Evolutionary conservation across 2,329 filamentous ascomycete genomes (phyloP).

Genomic region (Microcera coccophila): DNA sequence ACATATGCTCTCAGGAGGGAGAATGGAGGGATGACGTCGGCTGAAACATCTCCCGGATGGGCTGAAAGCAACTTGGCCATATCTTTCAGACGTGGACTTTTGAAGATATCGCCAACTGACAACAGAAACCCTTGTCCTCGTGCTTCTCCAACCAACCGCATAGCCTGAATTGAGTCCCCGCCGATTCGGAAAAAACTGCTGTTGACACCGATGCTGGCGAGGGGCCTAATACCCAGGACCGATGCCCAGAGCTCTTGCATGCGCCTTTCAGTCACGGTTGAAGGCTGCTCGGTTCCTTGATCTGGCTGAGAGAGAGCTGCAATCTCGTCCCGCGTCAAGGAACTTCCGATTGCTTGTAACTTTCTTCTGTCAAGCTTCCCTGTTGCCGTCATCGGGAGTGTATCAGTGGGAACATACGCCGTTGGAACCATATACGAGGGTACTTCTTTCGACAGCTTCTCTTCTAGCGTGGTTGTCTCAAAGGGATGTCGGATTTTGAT

Average conservation of each 20-base stretch:
- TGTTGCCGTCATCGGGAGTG: conserved; percentile 41
- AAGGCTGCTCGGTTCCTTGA: too few species aligned
- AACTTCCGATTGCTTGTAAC: conserved; percentile 2
- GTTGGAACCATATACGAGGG: conserved; percentile 37
- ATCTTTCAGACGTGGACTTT: neutral
- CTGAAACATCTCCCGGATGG: too few species aligned
- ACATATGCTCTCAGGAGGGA: neutral
- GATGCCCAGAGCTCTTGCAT: too few species aligned
- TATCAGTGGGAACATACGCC: conserved; percentile 7
- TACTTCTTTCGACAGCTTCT: neutral
- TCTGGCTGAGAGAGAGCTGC: too few species aligned
- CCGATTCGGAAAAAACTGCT: conserved; percentile 28
- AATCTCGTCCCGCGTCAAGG: too few species aligned
- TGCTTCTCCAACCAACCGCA: conserved; percentile 16
- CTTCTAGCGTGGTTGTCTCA: neutral
- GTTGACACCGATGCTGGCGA: conserved; percentile 35
- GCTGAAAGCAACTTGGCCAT: neutral
- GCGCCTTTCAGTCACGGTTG: too few species aligned
- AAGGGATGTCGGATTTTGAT: too few species aligned
- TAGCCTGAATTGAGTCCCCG: conserved; percentile 25
- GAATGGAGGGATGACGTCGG: too few species aligned
- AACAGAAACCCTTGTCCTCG: conserved; percentile 4
- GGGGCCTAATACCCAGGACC: too few species aligned
- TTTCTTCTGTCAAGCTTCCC: conserved; percentile 44
- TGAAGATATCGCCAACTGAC: conserved; percentile 9